These are phyloP conservation scores for Endoconidiophora laricicola DNA, from an alignment of 2,329 filamentous ascomycete genomes.

Conservation along the genomic window DNA sequence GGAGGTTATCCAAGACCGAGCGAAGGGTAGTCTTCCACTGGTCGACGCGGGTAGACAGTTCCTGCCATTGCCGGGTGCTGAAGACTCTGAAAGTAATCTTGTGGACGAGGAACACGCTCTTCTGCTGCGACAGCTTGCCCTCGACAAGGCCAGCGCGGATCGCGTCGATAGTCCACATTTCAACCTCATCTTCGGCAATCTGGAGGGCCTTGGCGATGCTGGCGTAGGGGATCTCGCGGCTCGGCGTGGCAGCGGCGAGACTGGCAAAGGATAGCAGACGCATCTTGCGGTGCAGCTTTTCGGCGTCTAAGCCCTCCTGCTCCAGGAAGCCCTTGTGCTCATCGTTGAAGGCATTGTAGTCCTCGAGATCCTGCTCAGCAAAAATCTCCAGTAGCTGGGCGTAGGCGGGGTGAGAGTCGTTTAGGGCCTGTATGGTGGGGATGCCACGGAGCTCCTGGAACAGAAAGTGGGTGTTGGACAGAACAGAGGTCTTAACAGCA, in stretches of 20 bases:
- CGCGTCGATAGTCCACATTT: conserved; percentile 98
- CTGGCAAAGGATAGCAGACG: conserved; percentile 85
- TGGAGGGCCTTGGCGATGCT: conserved; percentile 73
- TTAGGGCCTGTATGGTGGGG: conserved; percentile 69
- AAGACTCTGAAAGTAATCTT: conserved; percentile 93
- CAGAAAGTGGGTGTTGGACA: conserved; percentile 42
- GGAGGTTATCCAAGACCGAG: conserved; percentile 62
- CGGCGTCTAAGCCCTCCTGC: conserved; percentile 53
- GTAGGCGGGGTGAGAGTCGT: conserved; percentile 67
- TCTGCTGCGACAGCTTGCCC: conserved; percentile 87
- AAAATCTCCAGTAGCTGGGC: conserved; percentile 93
- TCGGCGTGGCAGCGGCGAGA: conserved; percentile 66
- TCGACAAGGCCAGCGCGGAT: conserved; percentile 92
- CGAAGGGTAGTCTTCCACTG: conserved; percentile 75
- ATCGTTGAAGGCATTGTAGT: conserved; percentile 89
- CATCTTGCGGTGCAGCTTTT: conserved; percentile 81
- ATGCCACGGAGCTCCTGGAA: conserved; percentile 72
- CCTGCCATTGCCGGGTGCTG: conserved; percentile 93
- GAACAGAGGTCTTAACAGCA: conserved; percentile 36
- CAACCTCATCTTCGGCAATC: conserved; percentile 68
- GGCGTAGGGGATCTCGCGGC: conserved; percentile 75
- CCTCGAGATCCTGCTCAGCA: conserved; percentile 81
- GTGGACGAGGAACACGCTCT: conserved; percentile 87
- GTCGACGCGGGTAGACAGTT: conserved; percentile 78
- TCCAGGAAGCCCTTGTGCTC: conserved; percentile 78